Conservation (phyloP, 441 rosid species). For the Populus trichocarpa region DNA sequence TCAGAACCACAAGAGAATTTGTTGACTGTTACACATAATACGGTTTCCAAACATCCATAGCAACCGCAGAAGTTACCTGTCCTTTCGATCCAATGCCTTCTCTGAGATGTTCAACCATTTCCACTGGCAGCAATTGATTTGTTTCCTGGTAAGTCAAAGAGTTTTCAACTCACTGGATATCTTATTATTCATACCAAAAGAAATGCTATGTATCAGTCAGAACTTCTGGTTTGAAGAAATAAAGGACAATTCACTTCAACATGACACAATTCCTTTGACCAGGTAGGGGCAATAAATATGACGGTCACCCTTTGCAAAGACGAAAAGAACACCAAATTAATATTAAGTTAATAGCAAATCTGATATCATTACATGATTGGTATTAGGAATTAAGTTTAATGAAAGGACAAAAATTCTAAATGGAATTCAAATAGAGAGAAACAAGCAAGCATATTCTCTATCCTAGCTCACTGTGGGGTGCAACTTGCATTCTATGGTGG, state of each 20-base stretch:
- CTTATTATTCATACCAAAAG: neutral
- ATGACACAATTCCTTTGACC: neutral
- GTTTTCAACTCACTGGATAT: conserved; percentile 1
- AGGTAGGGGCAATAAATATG: neutral
- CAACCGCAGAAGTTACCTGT: conserved; percentile 51
- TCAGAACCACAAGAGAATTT: conserved; percentile 7
- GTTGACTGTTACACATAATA: neutral
- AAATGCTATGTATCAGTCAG: conserved; percentile 3
- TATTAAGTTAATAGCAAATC: neutral
- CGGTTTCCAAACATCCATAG: neutral
- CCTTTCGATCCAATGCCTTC: conserved; percentile 70
- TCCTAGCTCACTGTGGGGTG: neutral
- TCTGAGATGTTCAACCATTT: conserved; percentile 86
- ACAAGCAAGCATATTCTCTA: neutral
- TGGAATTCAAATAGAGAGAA: neutral
- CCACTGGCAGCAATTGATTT: conserved; percentile 54
- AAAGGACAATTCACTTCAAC: neutral
- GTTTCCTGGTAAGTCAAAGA: conserved; percentile 49
- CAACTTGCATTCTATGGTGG: neutral
- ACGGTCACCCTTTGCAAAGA: neutral
- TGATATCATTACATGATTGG: neutral
- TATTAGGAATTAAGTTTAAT: neutral
- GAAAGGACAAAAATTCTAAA: neutral
- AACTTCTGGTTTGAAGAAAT: neutral
- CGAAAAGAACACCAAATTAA: neutral